Conservation (phyloP, 768 basidiomycete species). For the Naganishia kalamii region DNA sequence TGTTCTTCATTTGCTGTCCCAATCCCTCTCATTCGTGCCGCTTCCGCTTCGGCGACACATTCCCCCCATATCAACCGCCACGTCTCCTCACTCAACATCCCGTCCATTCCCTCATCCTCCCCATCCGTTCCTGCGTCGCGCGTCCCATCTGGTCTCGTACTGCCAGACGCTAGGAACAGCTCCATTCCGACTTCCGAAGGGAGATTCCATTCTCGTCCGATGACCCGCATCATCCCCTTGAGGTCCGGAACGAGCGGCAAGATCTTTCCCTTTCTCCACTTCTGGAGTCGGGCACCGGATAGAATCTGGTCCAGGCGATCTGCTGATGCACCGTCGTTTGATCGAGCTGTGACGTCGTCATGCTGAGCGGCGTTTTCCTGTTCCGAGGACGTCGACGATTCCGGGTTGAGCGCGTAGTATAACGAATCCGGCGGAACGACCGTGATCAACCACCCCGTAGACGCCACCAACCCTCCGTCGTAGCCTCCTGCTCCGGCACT, state of each 20-base stretch:
- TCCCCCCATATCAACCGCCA: constrained; percentile 24
- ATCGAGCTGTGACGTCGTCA: no score
- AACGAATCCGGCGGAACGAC: constrained; percentile 20
- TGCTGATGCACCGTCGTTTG: background rate
- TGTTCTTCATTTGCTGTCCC: background rate
- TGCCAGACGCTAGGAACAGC: constrained; percentile 15
- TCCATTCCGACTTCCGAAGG: constrained; percentile 20
- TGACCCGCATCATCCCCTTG: constrained; percentile 11
- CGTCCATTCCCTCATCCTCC: background rate
- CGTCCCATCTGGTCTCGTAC: background rate
- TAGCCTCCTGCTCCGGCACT: background rate
- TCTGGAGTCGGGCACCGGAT: background rate
- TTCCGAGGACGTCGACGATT: background rate
- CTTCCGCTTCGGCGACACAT: constrained; percentile 7
- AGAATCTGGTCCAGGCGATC: constrained; percentile 7
- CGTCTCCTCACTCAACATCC: constrained; percentile 13
- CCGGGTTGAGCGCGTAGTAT: background rate
- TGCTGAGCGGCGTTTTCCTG: background rate
- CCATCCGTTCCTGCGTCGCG: constrained; percentile 4
- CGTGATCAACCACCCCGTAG: constrained; percentile 16
- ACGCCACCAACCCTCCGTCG: constrained; percentile 7
- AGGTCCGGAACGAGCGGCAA: constrained; percentile 14
- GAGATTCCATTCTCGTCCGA: constrained; percentile 21
- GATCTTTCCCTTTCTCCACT: constrained; percentile 18
- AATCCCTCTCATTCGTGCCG: constrained; percentile 1